Conservation (phyloP, 1,284 basidiomycete genomes). For the Ceratobasidium sp. region DNA sequence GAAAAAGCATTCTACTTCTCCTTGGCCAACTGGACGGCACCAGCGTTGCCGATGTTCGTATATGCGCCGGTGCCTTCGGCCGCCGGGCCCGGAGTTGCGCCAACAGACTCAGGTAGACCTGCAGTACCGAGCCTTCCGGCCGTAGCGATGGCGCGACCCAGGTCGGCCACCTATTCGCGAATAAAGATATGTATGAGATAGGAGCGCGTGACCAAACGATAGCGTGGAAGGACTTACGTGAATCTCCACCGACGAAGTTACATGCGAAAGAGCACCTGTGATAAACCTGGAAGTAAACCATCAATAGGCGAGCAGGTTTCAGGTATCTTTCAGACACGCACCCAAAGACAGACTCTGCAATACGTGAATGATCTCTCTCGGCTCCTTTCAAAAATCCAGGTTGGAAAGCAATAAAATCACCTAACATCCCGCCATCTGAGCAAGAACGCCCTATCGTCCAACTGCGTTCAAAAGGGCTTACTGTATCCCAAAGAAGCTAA, state of each 20-base stretch:
- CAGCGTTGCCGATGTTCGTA: constrained; percentile 64
- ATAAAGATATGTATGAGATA: not conserved
- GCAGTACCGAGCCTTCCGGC: constrained; percentile 64
- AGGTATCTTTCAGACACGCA: constrained; percentile 54
- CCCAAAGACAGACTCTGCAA: constrained; percentile 62
- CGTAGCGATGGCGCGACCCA: constrained; percentile 62
- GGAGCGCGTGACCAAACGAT: not conserved
- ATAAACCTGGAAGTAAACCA: constrained; percentile 56
- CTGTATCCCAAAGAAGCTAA: constrained; percentile 74
- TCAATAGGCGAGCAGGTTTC: not conserved
- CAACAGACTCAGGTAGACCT: constrained; percentile 59
- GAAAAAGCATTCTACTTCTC: constrained; percentile 43
- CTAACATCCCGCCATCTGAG: constrained; percentile 10
- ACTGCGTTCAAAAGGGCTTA: not conserved
- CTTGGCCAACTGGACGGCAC: constrained; percentile 61
- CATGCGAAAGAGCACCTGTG: constrained; percentile 58
- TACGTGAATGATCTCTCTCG: constrained; percentile 57
- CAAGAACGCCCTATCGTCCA: constrained; percentile 51
- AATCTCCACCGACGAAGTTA: constrained; percentile 63
- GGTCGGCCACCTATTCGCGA: constrained; percentile 58
- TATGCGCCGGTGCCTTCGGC: constrained; percentile 58
- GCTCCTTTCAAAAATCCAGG: constrained; percentile 66
- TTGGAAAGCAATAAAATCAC: constrained; percentile 75
- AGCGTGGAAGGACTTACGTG: constrained; percentile 55
- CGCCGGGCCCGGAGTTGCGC: constrained; percentile 56